Evolutionary conservation across 495 filamentous ascomycete species (phyloP).

Genomic region (Copromyces sp.): DNA sequence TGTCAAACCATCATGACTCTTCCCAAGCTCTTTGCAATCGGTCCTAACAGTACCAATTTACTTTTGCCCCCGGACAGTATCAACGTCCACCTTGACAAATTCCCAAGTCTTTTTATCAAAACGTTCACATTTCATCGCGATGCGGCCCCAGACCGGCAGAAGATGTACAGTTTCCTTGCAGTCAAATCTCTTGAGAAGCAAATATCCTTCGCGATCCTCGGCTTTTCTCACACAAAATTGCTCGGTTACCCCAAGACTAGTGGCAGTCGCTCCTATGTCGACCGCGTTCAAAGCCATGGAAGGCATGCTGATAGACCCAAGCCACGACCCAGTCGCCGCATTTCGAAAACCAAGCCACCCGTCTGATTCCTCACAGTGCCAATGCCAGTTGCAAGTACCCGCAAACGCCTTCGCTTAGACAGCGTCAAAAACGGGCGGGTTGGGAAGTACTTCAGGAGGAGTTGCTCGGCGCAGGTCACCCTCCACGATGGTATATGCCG

Average conservation of each 20-base stretch:
- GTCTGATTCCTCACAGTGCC: neutral
- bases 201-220: neutral
- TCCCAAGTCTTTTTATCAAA: no score
- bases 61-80: no score
- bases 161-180: neutral
- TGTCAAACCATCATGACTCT: no score
- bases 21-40: no score
- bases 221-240: neutral
- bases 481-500: neutral
- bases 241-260: neutral
- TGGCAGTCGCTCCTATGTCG: no score
- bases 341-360: neutral
- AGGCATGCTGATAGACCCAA: neutral
- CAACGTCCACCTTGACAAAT: neutral
- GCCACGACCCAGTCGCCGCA: neutral
- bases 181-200: neutral
- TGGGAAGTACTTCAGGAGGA: neutral
- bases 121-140: no score
- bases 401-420: neutral
- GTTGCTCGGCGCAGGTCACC: accelerated
- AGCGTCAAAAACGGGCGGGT: neutral
- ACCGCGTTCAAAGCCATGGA: no score
- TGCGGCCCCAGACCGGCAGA: neutral
- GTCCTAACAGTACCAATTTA: no score
- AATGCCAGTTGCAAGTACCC: neutral